phyloP scores from a whole-genome alignment of 2,329 filamentous ascomycete genomes.

The Diaporthe longicolla region DNA sequence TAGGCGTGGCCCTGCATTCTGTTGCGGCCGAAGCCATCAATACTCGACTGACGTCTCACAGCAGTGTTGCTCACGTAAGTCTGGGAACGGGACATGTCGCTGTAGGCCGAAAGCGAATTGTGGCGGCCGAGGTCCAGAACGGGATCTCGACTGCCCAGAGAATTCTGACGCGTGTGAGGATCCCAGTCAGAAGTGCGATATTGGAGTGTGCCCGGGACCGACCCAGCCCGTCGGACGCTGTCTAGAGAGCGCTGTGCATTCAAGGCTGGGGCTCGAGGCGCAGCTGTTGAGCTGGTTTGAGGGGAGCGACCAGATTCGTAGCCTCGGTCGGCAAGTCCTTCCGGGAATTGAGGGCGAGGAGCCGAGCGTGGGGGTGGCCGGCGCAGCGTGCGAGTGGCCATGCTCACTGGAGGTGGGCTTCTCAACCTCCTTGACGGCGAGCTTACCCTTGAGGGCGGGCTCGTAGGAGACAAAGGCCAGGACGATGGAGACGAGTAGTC shows the following conservation, averaged over 20 bases:
- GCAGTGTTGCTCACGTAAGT: conserved; percentile 40
- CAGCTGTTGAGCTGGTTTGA: conserved; percentile 43
- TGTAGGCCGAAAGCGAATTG: conserved; percentile 51
- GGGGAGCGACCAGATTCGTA: conserved; percentile 50
- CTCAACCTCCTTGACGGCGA: conserved; percentile 49
- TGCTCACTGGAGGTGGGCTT: conserved; percentile 59
- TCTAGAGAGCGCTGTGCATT: conserved; percentile 47
- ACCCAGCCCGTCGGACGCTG: conserved; percentile 44
- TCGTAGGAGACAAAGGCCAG: conserved; percentile 46
- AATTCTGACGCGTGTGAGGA: conserved; percentile 49
- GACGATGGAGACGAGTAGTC: conserved; percentile 32
- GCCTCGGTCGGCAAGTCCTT: conserved; percentile 50
- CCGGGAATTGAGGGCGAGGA: conserved; percentile 51
- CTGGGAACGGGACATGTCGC: conserved; percentile 41
- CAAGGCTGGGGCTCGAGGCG: conserved; percentile 46
- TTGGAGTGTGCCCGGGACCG: conserved; percentile 37
- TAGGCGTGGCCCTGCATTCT: conserved; percentile 19
- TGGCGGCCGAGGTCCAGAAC: conserved; percentile 50
- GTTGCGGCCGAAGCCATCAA: conserved; percentile 28
- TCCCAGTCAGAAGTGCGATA: conserved; percentile 49
- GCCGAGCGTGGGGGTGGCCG: conserved; percentile 54
- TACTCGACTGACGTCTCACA: conserved; percentile 33
- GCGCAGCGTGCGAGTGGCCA: conserved; percentile 55
- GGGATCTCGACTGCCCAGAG: conserved; percentile 46
- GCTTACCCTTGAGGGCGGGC: conserved; percentile 48